Conservation (phyloP, 345 rosid genomes). For the Arabis alpina region DNA sequence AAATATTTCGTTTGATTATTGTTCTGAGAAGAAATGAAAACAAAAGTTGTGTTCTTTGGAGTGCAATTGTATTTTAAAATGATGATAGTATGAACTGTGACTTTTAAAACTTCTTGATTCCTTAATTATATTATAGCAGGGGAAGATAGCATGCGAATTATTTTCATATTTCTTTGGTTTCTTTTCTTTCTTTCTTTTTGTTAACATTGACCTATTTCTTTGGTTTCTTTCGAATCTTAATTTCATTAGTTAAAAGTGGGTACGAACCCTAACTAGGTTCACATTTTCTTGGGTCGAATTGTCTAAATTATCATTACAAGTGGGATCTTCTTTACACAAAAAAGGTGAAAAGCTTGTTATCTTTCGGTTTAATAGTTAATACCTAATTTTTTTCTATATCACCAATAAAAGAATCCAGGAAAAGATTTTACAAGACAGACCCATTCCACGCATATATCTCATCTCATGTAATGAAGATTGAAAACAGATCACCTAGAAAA, state of each 20-base stretch:
- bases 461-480: slow-evolving; percentile 3
- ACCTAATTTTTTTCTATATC: not conserved
- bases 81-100: not conserved
- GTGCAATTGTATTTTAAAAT: not conserved
- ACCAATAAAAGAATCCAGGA: slow-evolving; percentile 5
- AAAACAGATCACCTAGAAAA: slow-evolving; percentile 18
- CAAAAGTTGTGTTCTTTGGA: not conserved
- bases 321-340: slow-evolving; percentile 19
- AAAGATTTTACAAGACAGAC: slow-evolving; percentile 9
- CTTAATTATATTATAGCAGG: not conserved
- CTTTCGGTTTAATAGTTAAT: slow-evolving; percentile 12
- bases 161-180: not conserved
- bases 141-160: not conserved
- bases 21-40: not conserved
- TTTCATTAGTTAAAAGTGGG: slow-evolving; percentile 32
- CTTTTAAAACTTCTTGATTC: not conserved
- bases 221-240: not conserved
- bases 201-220: not conserved
- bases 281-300: not conserved
- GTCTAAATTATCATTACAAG: slow-evolving; percentile 27
- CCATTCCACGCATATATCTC: not conserved
- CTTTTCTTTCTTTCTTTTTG: too few species aligned
- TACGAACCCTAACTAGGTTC: slow-evolving; percentile 34
- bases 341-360: not conserved
- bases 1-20: not conserved